Conservation (phyloP, 805 yeast genomes). For the Kuraishia cidri region DNA sequence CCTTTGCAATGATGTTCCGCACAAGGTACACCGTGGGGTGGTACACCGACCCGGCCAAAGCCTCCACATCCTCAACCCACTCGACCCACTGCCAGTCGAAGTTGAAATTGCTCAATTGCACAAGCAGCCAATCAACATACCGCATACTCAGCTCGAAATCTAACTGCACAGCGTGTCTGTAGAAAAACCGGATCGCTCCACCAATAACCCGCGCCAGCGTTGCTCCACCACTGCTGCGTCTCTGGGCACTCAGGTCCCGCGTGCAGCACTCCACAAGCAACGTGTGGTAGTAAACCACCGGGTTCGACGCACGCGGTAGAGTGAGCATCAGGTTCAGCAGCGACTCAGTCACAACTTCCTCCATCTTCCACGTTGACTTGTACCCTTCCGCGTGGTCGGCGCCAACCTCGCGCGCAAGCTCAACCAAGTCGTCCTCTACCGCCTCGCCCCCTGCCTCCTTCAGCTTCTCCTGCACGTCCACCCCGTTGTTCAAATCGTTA, state of each 20-base stretch:
- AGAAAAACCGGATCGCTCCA: constrained; percentile 79
- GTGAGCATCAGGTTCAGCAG: constrained; percentile 70
- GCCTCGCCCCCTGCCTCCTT: constrained; percentile 13
- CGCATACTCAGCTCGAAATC: constrained; percentile 72
- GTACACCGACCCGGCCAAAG: constrained; percentile 32
- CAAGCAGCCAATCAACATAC: constrained; percentile 84
- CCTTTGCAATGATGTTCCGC: constrained; percentile 73
- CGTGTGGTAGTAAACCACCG: constrained; percentile 73
- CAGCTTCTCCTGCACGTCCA: constrained; percentile 21
- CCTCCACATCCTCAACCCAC: constrained; percentile 63
- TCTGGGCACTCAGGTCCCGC: constrained; percentile 51
- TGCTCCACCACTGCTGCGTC: constrained; percentile 13
- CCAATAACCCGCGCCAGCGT: constrained; percentile 93
- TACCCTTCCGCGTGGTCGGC: constrained; percentile 27
- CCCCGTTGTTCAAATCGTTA: constrained; percentile 27
- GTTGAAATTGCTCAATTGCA: constrained; percentile 87
- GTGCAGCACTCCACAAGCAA: constrained; percentile 82
- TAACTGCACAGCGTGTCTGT: constrained; percentile 51
- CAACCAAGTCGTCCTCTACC: constrained; percentile 16
- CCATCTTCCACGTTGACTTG: constrained; percentile 78
- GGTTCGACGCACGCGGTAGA: constrained; percentile 59
- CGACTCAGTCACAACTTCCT: constrained; percentile 81
- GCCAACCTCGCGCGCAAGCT: constrained; percentile 24
- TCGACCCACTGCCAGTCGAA: constrained; percentile 98
- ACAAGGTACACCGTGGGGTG: constrained; percentile 74